Percentiles rank a stretch among this genome's conserved stretches.
These are phyloP conservation scores for Aspergillus pseudoviridinutans DNA, from an alignment of 2,329 filamentous ascomycete species.

Conservation along the genomic window DNA sequence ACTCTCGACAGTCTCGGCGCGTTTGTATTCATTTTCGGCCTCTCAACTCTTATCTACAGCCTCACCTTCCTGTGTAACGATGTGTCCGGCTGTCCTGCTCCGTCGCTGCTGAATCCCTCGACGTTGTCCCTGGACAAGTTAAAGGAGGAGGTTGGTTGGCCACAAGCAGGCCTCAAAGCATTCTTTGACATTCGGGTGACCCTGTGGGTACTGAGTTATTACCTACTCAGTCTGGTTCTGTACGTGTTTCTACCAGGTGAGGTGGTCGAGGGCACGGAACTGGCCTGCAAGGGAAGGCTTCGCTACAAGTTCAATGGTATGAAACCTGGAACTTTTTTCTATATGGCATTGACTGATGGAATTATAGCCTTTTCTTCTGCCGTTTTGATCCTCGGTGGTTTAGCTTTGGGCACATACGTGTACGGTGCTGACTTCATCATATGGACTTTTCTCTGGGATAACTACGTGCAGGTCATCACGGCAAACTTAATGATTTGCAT, in stretches of 20 bases:
- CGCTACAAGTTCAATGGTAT: conserved; percentile 78
- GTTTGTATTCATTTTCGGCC: conserved; percentile 70
- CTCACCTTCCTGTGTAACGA: conserved; percentile 90
- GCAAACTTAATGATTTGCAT: conserved; percentile 76
- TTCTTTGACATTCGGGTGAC: conserved; percentile 67
- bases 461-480: conserved; percentile 81
- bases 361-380: conserved; percentile 67
- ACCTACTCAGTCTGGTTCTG: conserved; percentile 70
- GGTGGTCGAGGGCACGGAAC: conserved; percentile 64
- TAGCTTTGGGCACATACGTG: conserved; percentile 68
- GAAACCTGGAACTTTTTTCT: conserved; percentile 12
- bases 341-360: conserved; percentile 14
- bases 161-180: conserved; percentile 63
- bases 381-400: conserved; percentile 64
- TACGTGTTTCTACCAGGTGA: conserved; percentile 73
- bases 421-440: conserved; percentile 79
- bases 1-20: conserved; percentile 62
- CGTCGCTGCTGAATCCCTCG: conserved; percentile 69
- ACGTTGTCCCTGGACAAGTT: conserved; percentile 67
- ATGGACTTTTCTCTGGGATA: conserved; percentile 90
- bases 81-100: conserved; percentile 82
- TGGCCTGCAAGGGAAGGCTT: conserved; percentile 67
- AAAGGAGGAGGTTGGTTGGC: conserved; percentile 80
- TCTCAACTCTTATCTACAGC: conserved; percentile 74
- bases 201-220: conserved; percentile 70